Evolutionary conservation across 495 filamentous ascomycete species (phyloP), one percentile per base, ranked within the genome.

Genomic region (Darksidea phi): DNA sequence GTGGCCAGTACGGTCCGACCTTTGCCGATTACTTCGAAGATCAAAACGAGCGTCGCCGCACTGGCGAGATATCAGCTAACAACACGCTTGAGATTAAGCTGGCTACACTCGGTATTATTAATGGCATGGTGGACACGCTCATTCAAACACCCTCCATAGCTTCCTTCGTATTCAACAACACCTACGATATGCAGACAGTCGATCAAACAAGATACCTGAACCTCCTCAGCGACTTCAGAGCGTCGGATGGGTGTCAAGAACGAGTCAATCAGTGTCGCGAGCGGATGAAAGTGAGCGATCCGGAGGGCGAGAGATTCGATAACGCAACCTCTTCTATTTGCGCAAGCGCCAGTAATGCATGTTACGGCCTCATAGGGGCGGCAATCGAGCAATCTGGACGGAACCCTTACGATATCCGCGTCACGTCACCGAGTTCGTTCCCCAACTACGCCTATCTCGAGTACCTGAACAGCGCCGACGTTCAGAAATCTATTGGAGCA

Each of bases 1-100:
- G 77, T 18, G 78, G 78, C 10, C 72, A 75, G 46, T 80, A 80
- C 56, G 78, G 73, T 7, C 78, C 78, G 12, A 73, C 66, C 0
- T 79, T 79, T 70, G 74, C 76, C 5, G 45, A 73, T 6, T 63
- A 70, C 51, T 80, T 78, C 63, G 73, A 77, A 60, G 60, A 70
- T 45, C 75, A 79, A 60, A 79, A 79, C 54, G 25, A 66, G 26
- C 58, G 64, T 43, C 71, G 75, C 8, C 38, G 55, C 24, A 73
- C 71, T 46, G 74, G 75, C 6, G 58, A 70, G 0, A 25, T 78
- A 11, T 47, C 71, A 10, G 65, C 42, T 8, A 74, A 75, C 34
- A 74, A 58, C 53, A 76, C 75, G 2, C 61, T 78, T 1, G 73
- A 74, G 1, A 75, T 80, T 55, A 65, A 68, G 36, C 65, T 80